Evolutionary conservation across 1,139 yeast species (phyloP), one percentile per base, ranked within the genome.

Genomic region (Kodamaea suecica): DNA sequence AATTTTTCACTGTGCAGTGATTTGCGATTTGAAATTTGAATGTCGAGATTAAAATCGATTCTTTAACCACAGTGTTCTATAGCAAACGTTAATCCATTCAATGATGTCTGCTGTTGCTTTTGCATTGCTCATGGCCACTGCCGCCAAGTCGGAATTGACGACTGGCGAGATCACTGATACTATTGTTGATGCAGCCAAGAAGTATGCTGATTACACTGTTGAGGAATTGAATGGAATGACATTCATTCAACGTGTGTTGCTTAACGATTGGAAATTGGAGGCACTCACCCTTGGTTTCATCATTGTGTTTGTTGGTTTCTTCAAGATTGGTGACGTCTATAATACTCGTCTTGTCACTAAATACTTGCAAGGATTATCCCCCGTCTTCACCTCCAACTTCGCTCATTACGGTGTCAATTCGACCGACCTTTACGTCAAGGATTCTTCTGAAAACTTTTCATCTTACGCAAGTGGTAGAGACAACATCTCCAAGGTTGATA

Each of bases 381-480:
- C 24, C 36, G 64, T 57, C 61, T 69, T 92, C 47, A 64, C 68
- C 29, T 70, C 73, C 33, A 83, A 88, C 57, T 92, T 92, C 55
- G 78, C 70, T 51, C 94, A 84, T 56, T 92, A 81, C 42, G 97
- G 97, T 38, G 80, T 80, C 31, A 57, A 67, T n/a, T 45, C 64
- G 31, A 65, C 67, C 30, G 60, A 63, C 33, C 63, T 76, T 46
- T 73, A 70, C 50, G 66, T 80, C 44, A 75, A 78, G 54, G 96
- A 87, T 56, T 78, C 82, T 36, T 69, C 84, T 30, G 84, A 85
- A 52, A 71, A 76, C 41, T 88, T 63, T 59, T 68, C 92, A 12
- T 70, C 87, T 31, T 92, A 86, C 58, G 95, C 97, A 30, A 75
- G 95, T 38, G 98, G 98, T 44, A 80, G 98, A 58, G 67, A 77